Evolutionary conservation across 2,329 filamentous ascomycete species (phyloP), one percentile per base, ranked within the genome.

Genomic region (Amauroascus verrucosus): DNA sequence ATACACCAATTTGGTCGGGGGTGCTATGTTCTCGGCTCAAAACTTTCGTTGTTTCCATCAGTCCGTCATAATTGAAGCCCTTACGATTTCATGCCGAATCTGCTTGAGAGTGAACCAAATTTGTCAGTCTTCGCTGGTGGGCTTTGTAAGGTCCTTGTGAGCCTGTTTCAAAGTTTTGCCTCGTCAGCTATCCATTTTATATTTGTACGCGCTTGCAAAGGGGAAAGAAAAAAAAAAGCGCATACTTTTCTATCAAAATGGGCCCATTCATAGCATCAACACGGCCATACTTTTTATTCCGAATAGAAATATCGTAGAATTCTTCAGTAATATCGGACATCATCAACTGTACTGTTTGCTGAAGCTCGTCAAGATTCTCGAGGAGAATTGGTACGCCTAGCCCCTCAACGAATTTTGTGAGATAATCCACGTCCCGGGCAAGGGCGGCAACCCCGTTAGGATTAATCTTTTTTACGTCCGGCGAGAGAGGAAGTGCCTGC

Each of bases 231-330:
- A n/a, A n/a, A n/a, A n/a, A 35, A 26, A 4, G 11, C 24, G 56
- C 77, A 59, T 77, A 88, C 86, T 98, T 98, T 72, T 97, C 91
- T n/a, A 98, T 70, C 57, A 98, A 67, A 38, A 88, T 76, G 0
- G 90, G 88, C 0, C 91, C 93, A 66, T 94, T 94, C 67, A 94
- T 77, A 50, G 88, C 86, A 70, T 97, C 88, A 32, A 98, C 94
- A 51, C 88, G 84, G 14, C 89, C 86, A 66, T 95, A 98, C 67
- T 95, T 94, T 72, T 86, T 90, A 71, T 96, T 95, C 50, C 89
- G 77, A 13, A 85, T 86, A 4, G 85, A 86, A 48, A 93, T 85
- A 65, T 98, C 93, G 67, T 93, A 98, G 69, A 95, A 98, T 68
- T 97, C 91, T 59, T 97, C 90, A n/a, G 88, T 82, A 62, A 95